Conservation (phyloP, 2,329 filamentous ascomycete genomes). For the Neopestalotiopsis sp. region DNA sequence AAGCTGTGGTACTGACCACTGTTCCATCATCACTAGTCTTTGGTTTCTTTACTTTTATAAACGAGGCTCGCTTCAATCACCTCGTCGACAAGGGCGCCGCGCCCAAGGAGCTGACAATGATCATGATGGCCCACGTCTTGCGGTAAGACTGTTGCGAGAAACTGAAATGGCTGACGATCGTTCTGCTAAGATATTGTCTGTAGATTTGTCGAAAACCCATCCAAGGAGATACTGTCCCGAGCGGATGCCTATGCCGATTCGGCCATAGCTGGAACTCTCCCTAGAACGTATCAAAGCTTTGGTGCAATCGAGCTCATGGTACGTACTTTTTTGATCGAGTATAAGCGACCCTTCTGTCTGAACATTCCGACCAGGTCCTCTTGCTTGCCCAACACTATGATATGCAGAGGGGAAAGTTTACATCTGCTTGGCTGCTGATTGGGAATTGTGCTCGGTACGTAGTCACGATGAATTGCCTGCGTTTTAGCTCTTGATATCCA, state of each 20-base stretch:
- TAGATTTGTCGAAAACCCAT: background rate
- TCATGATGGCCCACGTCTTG: background rate
- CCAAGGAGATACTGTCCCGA: background rate
- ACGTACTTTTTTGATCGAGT: background rate
- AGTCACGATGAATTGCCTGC: background rate
- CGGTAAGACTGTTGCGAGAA: background rate
- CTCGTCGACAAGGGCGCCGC: background rate
- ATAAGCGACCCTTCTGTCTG: background rate
- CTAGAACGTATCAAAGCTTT: background rate
- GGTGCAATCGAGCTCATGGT: constrained; percentile 2
- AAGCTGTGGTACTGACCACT: background rate
- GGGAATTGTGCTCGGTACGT: background rate
- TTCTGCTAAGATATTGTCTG: background rate
- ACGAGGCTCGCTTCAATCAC: background rate
- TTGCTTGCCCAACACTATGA: constrained; percentile 1
- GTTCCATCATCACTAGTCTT: background rate
- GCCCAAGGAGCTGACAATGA: background rate
- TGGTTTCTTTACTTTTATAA: background rate
- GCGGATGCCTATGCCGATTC: background rate
- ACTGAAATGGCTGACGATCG: background rate
- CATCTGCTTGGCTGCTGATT: background rate
- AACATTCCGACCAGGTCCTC: background rate
- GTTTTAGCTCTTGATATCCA: no score
- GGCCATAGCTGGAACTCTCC: background rate
- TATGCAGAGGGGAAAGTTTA: background rate